Evolutionary conservation across 768 basidiomycete genomes (phyloP), one percentile per base, ranked within the genome.

Genomic region (Agrocybe pediades): DNA sequence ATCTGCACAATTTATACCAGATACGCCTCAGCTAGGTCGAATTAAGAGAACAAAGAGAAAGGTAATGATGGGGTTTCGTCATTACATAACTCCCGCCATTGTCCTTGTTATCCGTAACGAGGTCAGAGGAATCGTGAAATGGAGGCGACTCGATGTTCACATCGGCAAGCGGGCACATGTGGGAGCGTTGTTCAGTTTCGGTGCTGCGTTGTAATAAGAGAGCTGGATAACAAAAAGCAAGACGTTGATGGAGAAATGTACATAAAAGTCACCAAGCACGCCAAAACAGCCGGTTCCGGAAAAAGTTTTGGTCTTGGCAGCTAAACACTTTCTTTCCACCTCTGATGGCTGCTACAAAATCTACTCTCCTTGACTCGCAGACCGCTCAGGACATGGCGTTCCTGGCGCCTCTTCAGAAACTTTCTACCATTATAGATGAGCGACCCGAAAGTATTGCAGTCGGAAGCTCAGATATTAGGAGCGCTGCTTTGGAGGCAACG

Each of bases 401-500:
- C 13, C 60, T 64, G 24, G 19, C 70, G 15, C 74, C 81, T 52
- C 72, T 90, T 24, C 68, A 68, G 39, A 62, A 61, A 41, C 76
- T 91, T 39, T 80, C 86, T 19, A 65, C 68, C n/a, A 64, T 86
- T 26, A 68, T 90, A 9, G 83, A 84, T 27, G 71, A 76, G 33
- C 71, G 73, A 25, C 77, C 81, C 21, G 82, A 88, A 64, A 72
- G 70, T 7, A 70, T 92, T 55, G 80, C 81, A n/a, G 63, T 68
- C 9, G 83, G 85, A 41, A 82, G 72, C 65, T 59, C 70, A 42
- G 79, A 80, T 39, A 74, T 90, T 24, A 78, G 79, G 40, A 65
- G 69, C 48, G 79, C 83, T 46, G 85, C 89, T 16, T 71, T 93
- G 23, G 67, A 73, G 49, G 88, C 89, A n/a, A 71, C 86, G 19